phyloP scores from a whole-genome alignment of 129 eudicot species.

The Chrysanthemum lavandulifolium region DNA sequence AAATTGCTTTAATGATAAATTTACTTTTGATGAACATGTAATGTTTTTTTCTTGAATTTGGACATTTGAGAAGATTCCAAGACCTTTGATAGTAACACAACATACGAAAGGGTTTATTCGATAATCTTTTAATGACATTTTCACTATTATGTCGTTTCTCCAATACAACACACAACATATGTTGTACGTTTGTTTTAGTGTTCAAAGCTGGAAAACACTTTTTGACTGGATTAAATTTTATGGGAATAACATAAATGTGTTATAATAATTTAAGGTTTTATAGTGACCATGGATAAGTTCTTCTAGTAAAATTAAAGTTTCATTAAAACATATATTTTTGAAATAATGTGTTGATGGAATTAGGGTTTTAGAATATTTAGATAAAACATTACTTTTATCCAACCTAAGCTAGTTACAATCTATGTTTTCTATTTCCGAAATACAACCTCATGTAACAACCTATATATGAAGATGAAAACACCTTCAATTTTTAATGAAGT shows the following conservation, averaged over 20 bases:
- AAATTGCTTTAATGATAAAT: slow-evolving; percentile 16
- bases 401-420: too few species aligned
- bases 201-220: slow-evolving; percentile 2
- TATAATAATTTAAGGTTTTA: not conserved
- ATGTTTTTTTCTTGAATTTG: slow-evolving; percentile 33
- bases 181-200: slow-evolving; percentile 16
- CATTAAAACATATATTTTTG: too few species aligned
- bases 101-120: slow-evolving; percentile 26
- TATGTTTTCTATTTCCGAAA: too few species aligned
- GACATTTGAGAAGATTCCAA: slow-evolving; percentile 33
- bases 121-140: slow-evolving; percentile 22
- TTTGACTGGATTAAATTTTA: not conserved
- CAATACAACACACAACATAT: not conserved
- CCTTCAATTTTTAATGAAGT: too few species aligned
- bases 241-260: too few species aligned
- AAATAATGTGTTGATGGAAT: too few species aligned
- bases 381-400: too few species aligned
- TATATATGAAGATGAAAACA: too few species aligned
- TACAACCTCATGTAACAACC: too few species aligned
- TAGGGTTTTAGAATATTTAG: too few species aligned
- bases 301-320: too few species aligned
- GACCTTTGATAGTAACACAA: slow-evolving; percentile 31
- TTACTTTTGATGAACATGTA: slow-evolving; percentile 30
- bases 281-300: not conserved
- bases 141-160: slow-evolving; percentile 15